Percentiles rank a stretch among this genome's conserved stretches.
Conservation (phyloP, 345 rosid species). For the Nephelium lappaceum region DNA sequence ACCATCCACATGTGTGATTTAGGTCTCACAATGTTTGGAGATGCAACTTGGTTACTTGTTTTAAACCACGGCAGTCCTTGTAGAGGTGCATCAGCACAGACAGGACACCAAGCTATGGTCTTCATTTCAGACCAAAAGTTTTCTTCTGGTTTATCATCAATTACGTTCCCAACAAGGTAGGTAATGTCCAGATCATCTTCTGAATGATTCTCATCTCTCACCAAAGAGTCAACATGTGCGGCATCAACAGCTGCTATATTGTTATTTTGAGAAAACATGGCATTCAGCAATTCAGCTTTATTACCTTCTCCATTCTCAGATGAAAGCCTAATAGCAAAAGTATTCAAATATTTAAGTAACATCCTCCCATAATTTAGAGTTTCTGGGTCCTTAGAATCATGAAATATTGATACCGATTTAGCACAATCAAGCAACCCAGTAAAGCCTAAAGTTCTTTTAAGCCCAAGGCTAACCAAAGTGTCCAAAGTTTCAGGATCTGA, state of each 20-base stretch:
- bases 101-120: constrained; percentile 86
- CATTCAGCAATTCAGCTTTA: constrained; percentile 36
- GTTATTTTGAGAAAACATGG: constrained; percentile 21
- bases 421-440: constrained; percentile 83
- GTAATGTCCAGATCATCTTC: constrained; percentile 42
- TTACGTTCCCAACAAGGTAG: constrained; percentile 47
- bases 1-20: constrained; percentile 81
- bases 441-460: constrained; percentile 62
- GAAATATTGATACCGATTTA: constrained; percentile 62
- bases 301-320: constrained; percentile 38
- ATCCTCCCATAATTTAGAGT: constrained; percentile 58
- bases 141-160: constrained; percentile 62
- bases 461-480: constrained; percentile 72
- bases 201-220: constrained; percentile 31
- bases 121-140: constrained; percentile 89
- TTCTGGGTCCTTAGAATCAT: constrained; percentile 61
- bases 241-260: constrained; percentile 26
- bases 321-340: constrained; percentile 60
- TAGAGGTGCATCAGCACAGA: constrained; percentile 65
- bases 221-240: constrained; percentile 30
- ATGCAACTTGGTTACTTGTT: constrained; percentile 55
- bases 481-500: constrained; percentile 72
- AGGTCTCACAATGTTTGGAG: constrained; percentile 82
- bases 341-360: constrained; percentile 59
- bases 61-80: constrained; percentile 86